Evolutionary conservation across 768 basidiomycete genomes (phyloP).

Genomic region (Macrolepiota fuliginosa): DNA sequence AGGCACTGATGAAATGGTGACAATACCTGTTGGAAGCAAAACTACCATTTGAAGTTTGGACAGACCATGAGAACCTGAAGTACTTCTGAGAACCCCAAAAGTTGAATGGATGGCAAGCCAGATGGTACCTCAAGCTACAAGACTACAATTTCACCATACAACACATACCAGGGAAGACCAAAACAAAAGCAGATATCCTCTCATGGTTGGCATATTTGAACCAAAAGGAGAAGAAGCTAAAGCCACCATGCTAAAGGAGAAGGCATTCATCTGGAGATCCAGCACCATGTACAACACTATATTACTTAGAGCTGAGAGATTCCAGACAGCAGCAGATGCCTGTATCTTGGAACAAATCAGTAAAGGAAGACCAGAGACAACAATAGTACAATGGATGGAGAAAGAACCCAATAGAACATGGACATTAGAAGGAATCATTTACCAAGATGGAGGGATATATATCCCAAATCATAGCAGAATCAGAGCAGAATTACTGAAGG

Average conservation of each 20-base stretch:
- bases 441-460: background rate
- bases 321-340: background rate
- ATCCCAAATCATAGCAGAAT: background rate
- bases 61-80: constrained; percentile 21
- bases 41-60: constrained; percentile 5
- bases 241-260: too few species aligned
- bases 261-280: too few species aligned
- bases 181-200: background rate
- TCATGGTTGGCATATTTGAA: background rate
- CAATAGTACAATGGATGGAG: too few species aligned
- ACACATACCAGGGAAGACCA: background rate
- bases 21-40: constrained; percentile 20
- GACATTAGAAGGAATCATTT: background rate
- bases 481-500: background rate
- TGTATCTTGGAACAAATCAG: background rate
- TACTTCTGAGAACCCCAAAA: constrained; percentile 11
- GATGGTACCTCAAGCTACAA: background rate
- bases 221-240: too few species aligned
- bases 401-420: background rate
- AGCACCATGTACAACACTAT: too few species aligned
- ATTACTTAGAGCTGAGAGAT: background rate
- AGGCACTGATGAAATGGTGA: constrained; percentile 25
- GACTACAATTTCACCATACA: background rate
- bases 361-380: too few species aligned
- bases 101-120: background rate